phyloP scores from a whole-genome alignment of 495 filamentous ascomycete species.

The Lepraria neglecta region DNA sequence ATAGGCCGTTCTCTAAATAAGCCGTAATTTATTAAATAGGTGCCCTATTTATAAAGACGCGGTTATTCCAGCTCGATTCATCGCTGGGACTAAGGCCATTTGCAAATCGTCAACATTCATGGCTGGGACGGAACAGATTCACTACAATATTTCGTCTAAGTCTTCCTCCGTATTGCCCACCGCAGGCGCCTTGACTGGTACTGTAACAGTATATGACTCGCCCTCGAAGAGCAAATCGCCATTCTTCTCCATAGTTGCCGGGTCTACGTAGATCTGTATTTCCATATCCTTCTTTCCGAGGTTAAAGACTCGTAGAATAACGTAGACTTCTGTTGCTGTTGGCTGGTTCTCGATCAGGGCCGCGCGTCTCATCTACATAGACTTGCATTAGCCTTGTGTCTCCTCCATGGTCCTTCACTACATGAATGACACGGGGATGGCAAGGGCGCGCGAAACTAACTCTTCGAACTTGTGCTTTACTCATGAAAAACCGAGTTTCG shows the following conservation, averaged over 20 bases:
- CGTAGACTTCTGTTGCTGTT: slow-evolving; percentile 30
- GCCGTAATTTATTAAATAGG: too few relatives aligned
- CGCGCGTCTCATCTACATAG: not conserved
- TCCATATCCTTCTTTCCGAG: slow-evolving; percentile 31
- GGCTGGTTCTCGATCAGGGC: not conserved
- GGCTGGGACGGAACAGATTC: too few relatives aligned
- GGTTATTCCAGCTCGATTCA: too few relatives aligned
- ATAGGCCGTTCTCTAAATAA: too few relatives aligned
- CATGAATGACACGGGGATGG: too few relatives aligned
- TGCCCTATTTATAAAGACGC: too few relatives aligned
- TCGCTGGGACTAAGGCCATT: too few relatives aligned
- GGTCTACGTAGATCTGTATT: slow-evolving; percentile 39
- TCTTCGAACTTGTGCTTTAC: slow-evolving; percentile 3
- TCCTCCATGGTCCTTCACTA: not conserved
- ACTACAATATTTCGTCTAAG: too few relatives aligned
- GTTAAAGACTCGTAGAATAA: slow-evolving; percentile 41
- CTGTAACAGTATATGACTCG: slow-evolving; percentile 31
- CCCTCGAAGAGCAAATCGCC: slow-evolving; percentile 29
- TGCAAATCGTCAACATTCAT: too few relatives aligned
- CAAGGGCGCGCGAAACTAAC: not conserved
- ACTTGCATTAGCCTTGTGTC: not conserved
- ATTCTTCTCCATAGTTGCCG: slow-evolving; percentile 25
- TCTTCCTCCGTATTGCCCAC: too few relatives aligned
- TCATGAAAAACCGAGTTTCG: not conserved
- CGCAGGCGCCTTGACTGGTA: too few relatives aligned